Evolutionary conservation across 805 yeast genomes (phyloP).

Genomic region (Kurtzmaniella cleridarum): DNA sequence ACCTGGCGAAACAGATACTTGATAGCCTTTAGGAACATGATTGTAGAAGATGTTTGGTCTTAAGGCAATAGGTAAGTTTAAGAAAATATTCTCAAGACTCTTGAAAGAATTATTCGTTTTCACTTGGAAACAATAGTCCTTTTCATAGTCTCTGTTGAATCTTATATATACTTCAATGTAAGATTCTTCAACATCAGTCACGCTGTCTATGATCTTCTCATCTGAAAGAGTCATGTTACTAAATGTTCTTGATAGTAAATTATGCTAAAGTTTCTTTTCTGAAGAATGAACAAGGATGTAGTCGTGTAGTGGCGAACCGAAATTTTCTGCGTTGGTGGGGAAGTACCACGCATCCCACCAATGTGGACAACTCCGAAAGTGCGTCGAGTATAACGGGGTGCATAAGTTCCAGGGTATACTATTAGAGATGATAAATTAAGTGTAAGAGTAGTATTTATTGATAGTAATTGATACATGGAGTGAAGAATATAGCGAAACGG

Average conservation of each 20-base stretch:
- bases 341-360: background rate
- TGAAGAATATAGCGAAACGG: too few species aligned
- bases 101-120: constrained; percentile 52
- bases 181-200: constrained; percentile 19
- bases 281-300: background rate
- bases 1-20: constrained; percentile 66
- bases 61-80: constrained; percentile 63
- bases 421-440: too few species aligned
- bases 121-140: constrained; percentile 87
- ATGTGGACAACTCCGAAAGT: too few species aligned
- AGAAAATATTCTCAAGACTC: constrained; percentile 57
- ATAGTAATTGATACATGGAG: too few species aligned
- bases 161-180: constrained; percentile 61
- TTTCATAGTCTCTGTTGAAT: constrained; percentile 77
- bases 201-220: constrained; percentile 18
- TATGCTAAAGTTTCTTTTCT: constrained; percentile 2
- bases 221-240: constrained; percentile 9
- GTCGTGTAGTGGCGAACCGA: background rate
- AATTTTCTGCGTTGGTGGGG: background rate
- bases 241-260: constrained; percentile 6
- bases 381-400: too few species aligned
- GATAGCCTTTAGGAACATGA: constrained; percentile 58
- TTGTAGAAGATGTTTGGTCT: constrained; percentile 77
- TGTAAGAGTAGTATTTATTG: too few species aligned
- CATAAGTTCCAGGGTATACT: too few species aligned